Conservation (phyloP, 2,329 filamentous ascomycete species). For the Pseudogymnoascus pannorum region DNA sequence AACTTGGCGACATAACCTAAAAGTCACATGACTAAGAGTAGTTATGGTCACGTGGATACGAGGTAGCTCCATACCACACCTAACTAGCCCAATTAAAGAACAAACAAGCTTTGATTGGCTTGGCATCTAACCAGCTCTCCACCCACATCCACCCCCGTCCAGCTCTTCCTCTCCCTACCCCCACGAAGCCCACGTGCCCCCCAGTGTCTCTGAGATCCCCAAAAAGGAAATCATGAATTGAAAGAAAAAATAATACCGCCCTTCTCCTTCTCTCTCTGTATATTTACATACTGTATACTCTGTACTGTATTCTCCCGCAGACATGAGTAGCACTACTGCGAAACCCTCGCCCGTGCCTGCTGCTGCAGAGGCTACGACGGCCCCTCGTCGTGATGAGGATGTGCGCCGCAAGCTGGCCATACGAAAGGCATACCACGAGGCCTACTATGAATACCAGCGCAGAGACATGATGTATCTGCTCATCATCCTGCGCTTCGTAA, state of each 20-base stretch:
- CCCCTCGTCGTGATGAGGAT: not conserved
- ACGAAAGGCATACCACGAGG: not conserved
- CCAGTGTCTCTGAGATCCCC: not conserved
- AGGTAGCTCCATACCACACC: no score
- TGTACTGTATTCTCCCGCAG: not conserved
- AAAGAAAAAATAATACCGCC: not conserved
- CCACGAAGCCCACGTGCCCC: not conserved
- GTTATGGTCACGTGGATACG: not conserved
- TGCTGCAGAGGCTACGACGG: not conserved
- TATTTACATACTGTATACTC: not conserved
- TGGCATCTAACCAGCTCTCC: not conserved
- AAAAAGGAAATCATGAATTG: not conserved
- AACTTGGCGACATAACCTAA: not conserved
- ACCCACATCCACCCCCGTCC: not conserved
- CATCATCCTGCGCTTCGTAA: constrained; percentile 68
- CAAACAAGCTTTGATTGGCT: constrained; percentile 2
- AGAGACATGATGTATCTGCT: constrained; percentile 28
- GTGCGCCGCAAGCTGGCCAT: not conserved
- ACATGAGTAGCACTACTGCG: not conserved
- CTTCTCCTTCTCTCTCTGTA: not conserved
- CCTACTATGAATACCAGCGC: not conserved
- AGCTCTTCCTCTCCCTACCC: not conserved
- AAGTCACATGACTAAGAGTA: not conserved
- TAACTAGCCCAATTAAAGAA: not conserved
- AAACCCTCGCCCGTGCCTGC: not conserved